These are phyloP conservation scores for Stephanodiscus triporus DNA, from an alignment of 108 stramenopile species.

Conservation along the genomic window DNA sequence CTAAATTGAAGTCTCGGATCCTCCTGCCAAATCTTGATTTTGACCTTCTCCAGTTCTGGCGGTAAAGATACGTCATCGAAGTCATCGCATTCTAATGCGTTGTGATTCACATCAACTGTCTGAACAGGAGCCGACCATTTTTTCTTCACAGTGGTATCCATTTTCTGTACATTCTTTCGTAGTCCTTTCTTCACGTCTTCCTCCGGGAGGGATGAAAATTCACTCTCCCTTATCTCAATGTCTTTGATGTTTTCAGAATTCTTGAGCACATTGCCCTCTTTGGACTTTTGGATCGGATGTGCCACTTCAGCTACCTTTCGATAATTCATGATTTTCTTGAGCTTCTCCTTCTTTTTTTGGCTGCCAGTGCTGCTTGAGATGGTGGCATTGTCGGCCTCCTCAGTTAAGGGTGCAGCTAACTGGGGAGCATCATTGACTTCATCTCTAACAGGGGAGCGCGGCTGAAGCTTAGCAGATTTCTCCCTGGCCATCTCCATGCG, in stretches of 20 bases:
- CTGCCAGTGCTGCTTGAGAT: neutral
- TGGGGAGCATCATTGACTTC: neutral
- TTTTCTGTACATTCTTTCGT: too few relatives aligned
- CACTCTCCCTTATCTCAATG: too few relatives aligned
- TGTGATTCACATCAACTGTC: neutral
- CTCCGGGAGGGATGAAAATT: too few relatives aligned
- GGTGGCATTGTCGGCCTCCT: neutral
- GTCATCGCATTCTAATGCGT: neutral
- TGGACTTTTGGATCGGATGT: neutral
- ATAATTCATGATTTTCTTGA: slow-evolving; percentile 4
- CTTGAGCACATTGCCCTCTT: neutral
- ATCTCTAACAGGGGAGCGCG: too few relatives aligned
- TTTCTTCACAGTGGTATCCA: neutral
- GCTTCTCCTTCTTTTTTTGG: slow-evolving; percentile 1
- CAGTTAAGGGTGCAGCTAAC: neutral
- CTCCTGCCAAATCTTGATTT: slow-evolving; percentile 5
- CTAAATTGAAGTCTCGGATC: neutral
- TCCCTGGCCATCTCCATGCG: neutral
- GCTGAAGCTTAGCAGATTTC: neutral
- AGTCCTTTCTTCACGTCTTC: too few relatives aligned
- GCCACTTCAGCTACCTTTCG: neutral
- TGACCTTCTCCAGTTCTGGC: neutral
- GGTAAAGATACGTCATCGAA: slow-evolving; percentile 4
- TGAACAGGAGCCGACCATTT: neutral
- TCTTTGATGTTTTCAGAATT: neutral